These are phyloP conservation scores for Petasospora rhodanensis DNA, from an alignment of 1,139 yeast species.

Conservation along the genomic window DNA sequence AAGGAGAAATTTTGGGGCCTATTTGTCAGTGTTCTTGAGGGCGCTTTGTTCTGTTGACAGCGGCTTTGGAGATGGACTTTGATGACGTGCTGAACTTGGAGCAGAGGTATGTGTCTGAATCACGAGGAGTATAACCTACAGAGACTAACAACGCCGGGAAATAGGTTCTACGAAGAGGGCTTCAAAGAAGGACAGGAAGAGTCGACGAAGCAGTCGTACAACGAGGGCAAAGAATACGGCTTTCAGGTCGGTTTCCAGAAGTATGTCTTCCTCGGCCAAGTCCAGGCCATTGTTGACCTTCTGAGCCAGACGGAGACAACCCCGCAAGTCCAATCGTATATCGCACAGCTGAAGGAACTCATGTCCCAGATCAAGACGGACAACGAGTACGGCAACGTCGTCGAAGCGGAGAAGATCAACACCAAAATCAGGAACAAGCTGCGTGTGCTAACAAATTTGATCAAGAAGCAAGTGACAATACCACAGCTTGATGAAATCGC, in stretches of 20 bases:
- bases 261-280: slow-evolving; percentile 58
- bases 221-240: slow-evolving; percentile 77
- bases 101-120: slow-evolving; percentile 33
- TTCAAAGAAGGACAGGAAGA: slow-evolving; percentile 43
- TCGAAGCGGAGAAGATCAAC: slow-evolving; percentile 40
- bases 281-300: slow-evolving; percentile 47
- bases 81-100: slow-evolving; percentile 52
- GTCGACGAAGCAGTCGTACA: slow-evolving; percentile 50
- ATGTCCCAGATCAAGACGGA: slow-evolving; percentile 25
- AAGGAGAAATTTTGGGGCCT: too few relatives aligned
- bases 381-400: slow-evolving; percentile 47
- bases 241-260: slow-evolving; percentile 77
- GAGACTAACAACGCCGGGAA: not conserved
- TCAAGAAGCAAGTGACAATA: slow-evolving; percentile 16
- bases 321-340: slow-evolving; percentile 13
- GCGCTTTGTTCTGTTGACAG: too few relatives aligned
- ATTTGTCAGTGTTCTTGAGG: too few relatives aligned
- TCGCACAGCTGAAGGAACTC: slow-evolving; percentile 18
- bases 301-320: slow-evolving; percentile 2
- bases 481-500: slow-evolving; percentile 15
- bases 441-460: slow-evolving; percentile 36
- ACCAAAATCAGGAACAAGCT: slow-evolving; percentile 49
- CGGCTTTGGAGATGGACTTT: slow-evolving; percentile 34
- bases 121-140: not conserved
- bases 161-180: slow-evolving; percentile 59